These are phyloP conservation scores for Aspergillus quadrilineatus DNA, from an alignment of 2,329 filamentous ascomycete genomes.

Conservation along the genomic window DNA sequence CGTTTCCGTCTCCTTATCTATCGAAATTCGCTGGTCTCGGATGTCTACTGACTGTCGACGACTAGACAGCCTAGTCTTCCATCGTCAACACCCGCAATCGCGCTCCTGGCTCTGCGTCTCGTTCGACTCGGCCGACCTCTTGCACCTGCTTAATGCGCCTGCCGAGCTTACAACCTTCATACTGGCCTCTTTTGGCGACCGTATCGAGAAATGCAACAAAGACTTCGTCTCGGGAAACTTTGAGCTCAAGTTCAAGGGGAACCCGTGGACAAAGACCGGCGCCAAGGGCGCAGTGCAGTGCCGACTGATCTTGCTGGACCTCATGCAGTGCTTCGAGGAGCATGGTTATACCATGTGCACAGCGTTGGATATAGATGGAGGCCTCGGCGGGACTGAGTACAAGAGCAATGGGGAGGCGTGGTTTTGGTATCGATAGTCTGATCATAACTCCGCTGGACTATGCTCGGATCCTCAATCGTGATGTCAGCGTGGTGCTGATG, in stretches of 20 bases:
- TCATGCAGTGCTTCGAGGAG: constrained; percentile 5
- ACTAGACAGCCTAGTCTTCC: too few relatives aligned
- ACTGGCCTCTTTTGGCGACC: constrained; percentile 1
- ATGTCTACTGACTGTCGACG: too few relatives aligned
- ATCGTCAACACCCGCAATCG: too few relatives aligned
- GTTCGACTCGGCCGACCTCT: constrained; percentile 4
- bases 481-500: too few relatives aligned
- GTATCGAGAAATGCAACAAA: constrained; percentile 7
- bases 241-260: constrained; percentile 5
- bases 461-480: not conserved
- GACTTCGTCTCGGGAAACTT: constrained; percentile 10
- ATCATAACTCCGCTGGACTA: not conserved
- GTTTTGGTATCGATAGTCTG: constrained; percentile 11
- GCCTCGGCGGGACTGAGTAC: constrained; percentile 3
- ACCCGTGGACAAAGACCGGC: not conserved
- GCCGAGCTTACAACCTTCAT: constrained; percentile 1
- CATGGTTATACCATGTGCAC: constrained; percentile 10
- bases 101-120: constrained; percentile 10
- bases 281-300: constrained; percentile 1
- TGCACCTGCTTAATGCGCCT: constrained; percentile 8
- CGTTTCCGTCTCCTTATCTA: not conserved
- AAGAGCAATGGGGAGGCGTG: constrained; percentile 7
- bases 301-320: constrained; percentile 4
- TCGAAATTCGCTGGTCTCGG: too few relatives aligned
- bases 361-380: constrained; percentile 7